A percentile compares a stretch with the other conserved stretches of the same genome.
Evolutionary conservation across 2,329 filamentous ascomycete species (phyloP).

Genomic region (Fusarium graminum): DNA sequence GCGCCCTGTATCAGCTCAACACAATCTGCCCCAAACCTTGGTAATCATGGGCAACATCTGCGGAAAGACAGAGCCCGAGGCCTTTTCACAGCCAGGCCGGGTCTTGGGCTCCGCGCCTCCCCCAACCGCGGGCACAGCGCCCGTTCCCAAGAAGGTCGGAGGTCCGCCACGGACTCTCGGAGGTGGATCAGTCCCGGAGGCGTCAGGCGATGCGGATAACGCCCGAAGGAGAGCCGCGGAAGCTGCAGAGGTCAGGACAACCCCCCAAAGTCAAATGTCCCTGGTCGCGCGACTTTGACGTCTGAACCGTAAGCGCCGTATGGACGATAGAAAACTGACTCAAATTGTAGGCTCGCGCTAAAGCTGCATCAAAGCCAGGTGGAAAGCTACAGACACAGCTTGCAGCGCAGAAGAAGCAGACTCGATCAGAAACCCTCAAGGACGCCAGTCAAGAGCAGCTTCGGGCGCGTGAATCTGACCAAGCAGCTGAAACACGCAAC

Average conservation of each 20-base stretch:
- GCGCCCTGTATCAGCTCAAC: neutral
- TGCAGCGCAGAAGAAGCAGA: constrained; percentile 81
- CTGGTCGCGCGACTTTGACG: neutral
- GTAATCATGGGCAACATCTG: constrained; percentile 87
- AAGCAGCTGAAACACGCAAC: constrained; percentile 57
- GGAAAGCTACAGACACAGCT: constrained; percentile 80
- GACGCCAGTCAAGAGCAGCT: constrained; percentile 76
- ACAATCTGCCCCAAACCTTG: neutral
- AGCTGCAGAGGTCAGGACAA: constrained; percentile 81
- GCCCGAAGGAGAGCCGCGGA: constrained; percentile 80
- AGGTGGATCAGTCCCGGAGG: constrained; percentile 54
- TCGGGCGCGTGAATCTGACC: constrained; percentile 75
- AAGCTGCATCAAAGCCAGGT: constrained; percentile 67
- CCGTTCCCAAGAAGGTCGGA: constrained; percentile 66
- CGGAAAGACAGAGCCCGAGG: constrained; percentile 78
- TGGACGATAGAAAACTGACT: constrained; percentile 2
- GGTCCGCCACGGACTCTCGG: constrained; percentile 75
- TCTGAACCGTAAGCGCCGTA: neutral
- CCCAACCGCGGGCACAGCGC: constrained; percentile 62
- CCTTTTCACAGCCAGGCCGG: constrained; percentile 80
- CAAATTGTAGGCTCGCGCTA: constrained; percentile 72
- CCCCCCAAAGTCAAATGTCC: neutral
- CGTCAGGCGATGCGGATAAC: constrained; percentile 61
- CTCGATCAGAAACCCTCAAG: constrained; percentile 74
- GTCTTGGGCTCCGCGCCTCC: constrained; percentile 70